Base-by-base conservation (phyloP, 2,329 filamentous ascomycete species). In the Phialocephala sp. region DNA sequence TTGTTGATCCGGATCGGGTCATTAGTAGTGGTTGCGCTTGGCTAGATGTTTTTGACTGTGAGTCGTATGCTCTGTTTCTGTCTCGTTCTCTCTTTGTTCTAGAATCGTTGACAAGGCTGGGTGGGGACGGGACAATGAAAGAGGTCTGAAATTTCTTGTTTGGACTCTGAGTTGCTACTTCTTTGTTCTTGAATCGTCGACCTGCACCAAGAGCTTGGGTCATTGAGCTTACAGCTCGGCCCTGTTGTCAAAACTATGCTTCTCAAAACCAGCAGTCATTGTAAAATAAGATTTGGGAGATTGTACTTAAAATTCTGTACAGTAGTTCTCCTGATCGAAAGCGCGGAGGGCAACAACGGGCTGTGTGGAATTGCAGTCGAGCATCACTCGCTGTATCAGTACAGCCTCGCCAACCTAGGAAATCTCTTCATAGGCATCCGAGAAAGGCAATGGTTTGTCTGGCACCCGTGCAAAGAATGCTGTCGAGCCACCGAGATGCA, bases 351-450 rank as follows among this genome's bases (percentile, higher is more conserved):
- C 2, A 82, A 80, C 24, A 66, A 72, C 32, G 87, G 85, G 85
- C 75, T 87, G 9, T 63, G 66, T 41, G 84, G 83, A 20, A 68
- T 64, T 1, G 64, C 64, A 12, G 81, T 80, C n/a, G 84, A 87
- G 74, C 84, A 87, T 73, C 77, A 79, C 59, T 77, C 79, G 8
- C 73, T 87, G 35, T 87, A 87, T 73, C 81, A 86, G 69, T 84
- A 84, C 73, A 81, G 84, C 62, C 77, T 85, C 66, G 75, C 80
- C 66, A 77, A 69, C 52, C 73, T 73, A 4, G 60, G 66, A 32
- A 69, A 75, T 41, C 63, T 74, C 20, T 73, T 70, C 59, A 56
- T 67, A 1, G 73, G 73, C 1, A n/a, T n/a, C 72, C 72, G n/a
- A 72, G 60, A 58, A 66, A 74, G 14, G 60, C 64, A 52, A 73